Evolutionary conservation across 768 basidiomycete genomes (phyloP).

Genomic region (Panus rudis): DNA sequence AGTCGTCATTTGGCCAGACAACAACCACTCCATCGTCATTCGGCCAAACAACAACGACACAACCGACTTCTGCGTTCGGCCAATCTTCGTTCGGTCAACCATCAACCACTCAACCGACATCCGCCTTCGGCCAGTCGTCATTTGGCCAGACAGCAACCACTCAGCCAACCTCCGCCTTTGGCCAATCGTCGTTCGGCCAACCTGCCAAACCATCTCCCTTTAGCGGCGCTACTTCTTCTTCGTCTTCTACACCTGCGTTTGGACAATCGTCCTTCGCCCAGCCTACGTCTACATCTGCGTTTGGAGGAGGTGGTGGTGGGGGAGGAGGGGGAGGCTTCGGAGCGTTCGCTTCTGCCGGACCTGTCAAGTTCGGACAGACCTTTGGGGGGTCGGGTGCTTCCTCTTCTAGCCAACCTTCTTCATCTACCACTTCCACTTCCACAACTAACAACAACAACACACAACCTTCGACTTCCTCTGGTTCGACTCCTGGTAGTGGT

Average conservation of each 20-base stretch:
- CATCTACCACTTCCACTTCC: too few relatives aligned
- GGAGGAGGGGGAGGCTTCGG: conserved; percentile 3
- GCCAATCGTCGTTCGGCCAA: conserved; percentile 15
- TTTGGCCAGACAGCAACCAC: conserved; percentile 16
- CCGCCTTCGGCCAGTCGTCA: conserved; percentile 10
- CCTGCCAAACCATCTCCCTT: too few relatives aligned
- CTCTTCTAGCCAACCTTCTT: too few relatives aligned
- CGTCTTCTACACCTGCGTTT: neutral
- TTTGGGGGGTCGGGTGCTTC: too few relatives aligned
- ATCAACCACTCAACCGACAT: conserved; percentile 11
- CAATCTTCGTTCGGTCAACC: conserved; percentile 27
- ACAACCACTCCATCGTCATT: conserved; percentile 19
- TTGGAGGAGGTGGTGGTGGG: too few relatives aligned
- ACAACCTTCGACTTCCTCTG: too few relatives aligned
- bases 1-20: conserved; percentile 19
- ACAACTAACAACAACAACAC: too few relatives aligned
- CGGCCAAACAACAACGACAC: conserved; percentile 18
- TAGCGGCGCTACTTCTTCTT: neutral
- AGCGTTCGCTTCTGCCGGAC: conserved; percentile 6
- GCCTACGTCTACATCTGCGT: too few relatives aligned
- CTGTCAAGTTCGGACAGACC: neutral
- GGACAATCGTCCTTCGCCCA: too few relatives aligned
- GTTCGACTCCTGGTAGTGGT: too few relatives aligned
- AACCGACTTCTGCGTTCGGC: conserved; percentile 23
- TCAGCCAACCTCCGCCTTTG: conserved; percentile 5